phyloP scores from a whole-genome alignment of 73 alveolate genomes.

The Uronychia setigera region DNA sequence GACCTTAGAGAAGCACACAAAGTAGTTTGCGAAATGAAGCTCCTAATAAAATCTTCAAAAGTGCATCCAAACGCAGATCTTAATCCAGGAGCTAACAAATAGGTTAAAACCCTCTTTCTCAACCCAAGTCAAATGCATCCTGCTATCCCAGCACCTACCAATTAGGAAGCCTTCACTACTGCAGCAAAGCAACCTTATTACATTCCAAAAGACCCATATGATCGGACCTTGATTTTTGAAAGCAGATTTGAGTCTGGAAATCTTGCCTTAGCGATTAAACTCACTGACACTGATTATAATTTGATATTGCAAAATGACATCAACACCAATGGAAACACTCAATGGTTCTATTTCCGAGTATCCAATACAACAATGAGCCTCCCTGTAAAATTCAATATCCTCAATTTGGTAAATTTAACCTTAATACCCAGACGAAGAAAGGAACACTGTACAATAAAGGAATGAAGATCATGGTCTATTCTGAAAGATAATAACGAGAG shows the following conservation, averaged over 20 bases:
- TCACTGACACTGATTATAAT: conserved; percentile 50
- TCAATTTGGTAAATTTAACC: conserved; percentile 61
- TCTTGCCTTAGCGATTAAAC: conserved; percentile 22
- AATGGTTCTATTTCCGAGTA: conserved; percentile 70
- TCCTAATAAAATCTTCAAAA: not conserved
- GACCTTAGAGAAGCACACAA: not conserved
- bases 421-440: conserved; percentile 19
- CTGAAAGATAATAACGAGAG: conserved; percentile 16
- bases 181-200: conserved; percentile 24
- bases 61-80: conserved; percentile 1
- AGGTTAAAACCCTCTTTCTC: not conserved
- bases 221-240: conserved; percentile 47
- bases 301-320: conserved; percentile 67
- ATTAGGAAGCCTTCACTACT: not conserved
- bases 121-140: not conserved
- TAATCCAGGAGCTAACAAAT: not conserved
- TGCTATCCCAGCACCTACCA: not conserved
- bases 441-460: conserved; percentile 58
- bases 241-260: conserved; percentile 65
- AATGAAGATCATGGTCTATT: conserved; percentile 64
- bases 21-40: not conserved
- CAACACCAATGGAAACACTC: conserved; percentile 68
- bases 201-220: conserved; percentile 38
- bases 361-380: conserved; percentile 46
- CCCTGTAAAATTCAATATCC: conserved; percentile 57